phyloP scores from a whole-genome alignment of 169 alveolate species.

The Cystoisospora suis region DNA sequence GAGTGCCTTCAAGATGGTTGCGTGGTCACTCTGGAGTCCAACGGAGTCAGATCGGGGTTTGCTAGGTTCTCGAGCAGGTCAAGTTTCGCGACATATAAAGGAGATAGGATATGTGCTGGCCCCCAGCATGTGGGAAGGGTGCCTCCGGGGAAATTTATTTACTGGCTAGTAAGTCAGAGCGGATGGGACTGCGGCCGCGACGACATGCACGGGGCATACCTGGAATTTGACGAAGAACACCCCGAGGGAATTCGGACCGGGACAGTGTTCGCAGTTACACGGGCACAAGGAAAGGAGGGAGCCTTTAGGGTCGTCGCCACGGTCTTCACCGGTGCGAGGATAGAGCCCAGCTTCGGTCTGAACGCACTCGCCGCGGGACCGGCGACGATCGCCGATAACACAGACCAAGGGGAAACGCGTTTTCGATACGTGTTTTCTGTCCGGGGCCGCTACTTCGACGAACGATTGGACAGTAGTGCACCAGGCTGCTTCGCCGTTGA shows the following conservation, averaged over 20 bases:
- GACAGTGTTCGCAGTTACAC: background rate
- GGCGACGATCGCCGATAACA: background rate
- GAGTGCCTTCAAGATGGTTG: background rate
- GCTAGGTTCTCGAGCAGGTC: background rate
- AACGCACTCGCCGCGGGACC: background rate
- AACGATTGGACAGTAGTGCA: background rate
- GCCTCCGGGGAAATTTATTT: background rate
- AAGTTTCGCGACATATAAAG: background rate
- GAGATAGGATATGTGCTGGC: background rate
- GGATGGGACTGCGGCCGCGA: slow-evolving; percentile 9
- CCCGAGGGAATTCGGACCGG: slow-evolving; percentile 22
- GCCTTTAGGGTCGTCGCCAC: background rate
- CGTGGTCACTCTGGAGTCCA: background rate
- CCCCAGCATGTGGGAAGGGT: background rate
- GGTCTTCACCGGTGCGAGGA: background rate
- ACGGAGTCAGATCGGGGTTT: background rate
- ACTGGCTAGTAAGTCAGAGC: background rate
- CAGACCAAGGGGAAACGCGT: background rate
- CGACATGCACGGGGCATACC: slow-evolving; percentile 19
- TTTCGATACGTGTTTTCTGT: background rate
- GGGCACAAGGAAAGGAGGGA: background rate
- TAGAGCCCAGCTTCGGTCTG: slow-evolving; percentile 6
- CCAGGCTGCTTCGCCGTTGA: background rate
- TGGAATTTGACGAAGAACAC: slow-evolving; percentile 28
- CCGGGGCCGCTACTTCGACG: slow-evolving; percentile 5